Evolutionary conservation across 2,329 filamentous ascomycete species (phyloP).

Genomic region (Rasamsonia emersonii): DNA sequence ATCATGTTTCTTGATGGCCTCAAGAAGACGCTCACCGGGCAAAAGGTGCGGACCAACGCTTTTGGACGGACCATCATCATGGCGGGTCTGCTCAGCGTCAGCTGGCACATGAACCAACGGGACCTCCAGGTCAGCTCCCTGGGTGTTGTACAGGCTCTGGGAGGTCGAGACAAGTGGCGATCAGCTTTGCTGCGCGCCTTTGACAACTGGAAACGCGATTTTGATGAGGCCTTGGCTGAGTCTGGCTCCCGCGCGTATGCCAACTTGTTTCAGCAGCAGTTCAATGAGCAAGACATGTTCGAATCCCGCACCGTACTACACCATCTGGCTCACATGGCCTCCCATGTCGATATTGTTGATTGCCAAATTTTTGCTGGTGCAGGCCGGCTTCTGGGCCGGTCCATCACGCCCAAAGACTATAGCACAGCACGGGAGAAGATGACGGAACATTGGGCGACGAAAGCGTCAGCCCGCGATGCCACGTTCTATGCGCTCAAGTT

Average conservation of each 20-base stretch:
- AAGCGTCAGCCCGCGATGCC: slow-evolving; percentile 78
- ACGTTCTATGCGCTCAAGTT: slow-evolving; percentile 90
- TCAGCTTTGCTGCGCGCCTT: slow-evolving; percentile 77
- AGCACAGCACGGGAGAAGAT: slow-evolving; percentile 71
- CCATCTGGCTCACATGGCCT: slow-evolving; percentile 92
- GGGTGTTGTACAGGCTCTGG: slow-evolving; percentile 68
- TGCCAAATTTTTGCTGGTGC: slow-evolving; percentile 92
- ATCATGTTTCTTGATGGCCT: slow-evolving; percentile 84
- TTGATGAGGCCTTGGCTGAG: slow-evolving; percentile 69
- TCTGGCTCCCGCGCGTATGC: slow-evolving; percentile 20
- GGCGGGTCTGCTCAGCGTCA: slow-evolving; percentile 86
- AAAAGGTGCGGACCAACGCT: slow-evolving; percentile 79
- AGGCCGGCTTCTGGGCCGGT: slow-evolving; percentile 72
- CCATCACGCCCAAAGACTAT: slow-evolving; percentile 75
- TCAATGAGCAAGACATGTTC: slow-evolving; percentile 63
- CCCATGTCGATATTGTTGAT: slow-evolving; percentile 96
- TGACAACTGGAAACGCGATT: slow-evolving; percentile 88
- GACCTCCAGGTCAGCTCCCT: slow-evolving; percentile 87
- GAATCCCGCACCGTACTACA: slow-evolving; percentile 85
- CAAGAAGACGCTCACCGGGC: slow-evolving; percentile 78
- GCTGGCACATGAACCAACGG: slow-evolving; percentile 95
- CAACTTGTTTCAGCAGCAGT: slow-evolving; percentile 19
- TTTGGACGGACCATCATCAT: slow-evolving; percentile 92
- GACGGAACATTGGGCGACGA: slow-evolving; percentile 82
- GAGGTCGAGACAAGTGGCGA: slow-evolving; percentile 86